Evolutionary conservation across 2,329 filamentous ascomycete genomes (phyloP), one percentile per base, ranked within the genome.

Genomic region (Penicillium sp.): DNA sequence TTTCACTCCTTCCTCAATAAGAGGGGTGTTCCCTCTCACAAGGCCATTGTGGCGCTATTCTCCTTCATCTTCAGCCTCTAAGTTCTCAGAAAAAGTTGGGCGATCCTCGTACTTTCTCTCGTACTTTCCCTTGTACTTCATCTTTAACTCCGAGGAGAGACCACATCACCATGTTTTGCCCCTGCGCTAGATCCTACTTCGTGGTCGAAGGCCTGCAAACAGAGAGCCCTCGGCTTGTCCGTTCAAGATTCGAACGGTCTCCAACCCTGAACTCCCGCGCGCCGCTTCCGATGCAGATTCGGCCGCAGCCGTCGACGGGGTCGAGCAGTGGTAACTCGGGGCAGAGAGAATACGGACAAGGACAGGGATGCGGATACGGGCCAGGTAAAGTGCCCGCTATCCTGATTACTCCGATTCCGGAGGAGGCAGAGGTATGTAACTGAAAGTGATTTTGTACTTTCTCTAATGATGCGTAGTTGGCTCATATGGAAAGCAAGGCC

Each of bases 141-240:
- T 41, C 35, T 41, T 41, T 15, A 41, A 41, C 35, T 41, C 35
- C 15, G 35, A 41, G 6, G 3, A 15, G 35, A 26, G 26, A 7
- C 8, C n/a, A 11, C 7, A 55, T 41, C 35, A 9, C 31, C 21
- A 66, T 66, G 64, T 56, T 60, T 26, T 66, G 61, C 21, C 61
- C 48, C 21, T 64, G 64, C 41, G 38, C 38, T 35, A 48, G 21
- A 48, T 50, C 56, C 13, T 56, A 57, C 56, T 30, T 65, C 9
- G 35, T 51, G n/a, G 56, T 66, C 47, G 58, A 64, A 45, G 56
- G 53, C 29, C 47, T 60, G 19, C 58, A 62, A 7, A 58, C 61
- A 7, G 64, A 64, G 46, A 49, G 30, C 21, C 59, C 64, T 44
- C 64, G 64, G 21, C 58, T 62, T 13, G 61, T 66, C 19, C 64